Evolutionary conservation across 768 basidiomycete species (phyloP).

Genomic region (Lactarius sp.): DNA sequence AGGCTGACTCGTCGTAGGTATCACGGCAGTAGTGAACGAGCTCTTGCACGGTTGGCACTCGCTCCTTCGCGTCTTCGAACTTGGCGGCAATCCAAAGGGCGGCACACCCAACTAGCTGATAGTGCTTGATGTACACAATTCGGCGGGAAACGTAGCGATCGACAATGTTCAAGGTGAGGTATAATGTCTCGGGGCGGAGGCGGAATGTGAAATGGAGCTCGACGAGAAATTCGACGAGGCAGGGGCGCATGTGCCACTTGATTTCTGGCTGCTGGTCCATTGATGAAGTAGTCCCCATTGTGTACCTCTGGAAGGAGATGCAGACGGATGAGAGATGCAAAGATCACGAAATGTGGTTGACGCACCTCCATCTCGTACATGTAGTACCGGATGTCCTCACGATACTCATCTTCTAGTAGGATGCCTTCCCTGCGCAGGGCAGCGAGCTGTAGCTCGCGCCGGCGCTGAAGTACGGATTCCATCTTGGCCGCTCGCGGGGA

Average conservation of each 20-base stretch:
- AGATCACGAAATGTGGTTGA: conserved; percentile 20
- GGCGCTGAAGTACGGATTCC: conserved; percentile 56
- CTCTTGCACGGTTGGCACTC: conserved; percentile 92
- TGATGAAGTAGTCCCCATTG: conserved; percentile 87
- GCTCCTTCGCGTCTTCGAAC: conserved; percentile 98
- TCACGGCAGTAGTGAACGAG: conserved; percentile 93
- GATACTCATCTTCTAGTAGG: conserved; percentile 91
- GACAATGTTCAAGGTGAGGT: conserved; percentile 97
- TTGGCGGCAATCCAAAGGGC: conserved; percentile 99
- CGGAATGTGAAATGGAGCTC: conserved; percentile 98
- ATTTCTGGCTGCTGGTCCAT: conserved; percentile 99
- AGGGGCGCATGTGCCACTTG: conserved; percentile 98
- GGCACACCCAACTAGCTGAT: conserved; percentile 97
- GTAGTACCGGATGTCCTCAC: conserved; percentile 85
- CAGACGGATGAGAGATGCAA: conserved; percentile 14
- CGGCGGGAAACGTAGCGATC: conserved; percentile 99
- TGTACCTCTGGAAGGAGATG: conserved; percentile 52
- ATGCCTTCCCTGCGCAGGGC: conserved; percentile 69
- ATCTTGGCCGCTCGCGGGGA: conserved; percentile 64
- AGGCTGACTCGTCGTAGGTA: conserved; percentile 95
- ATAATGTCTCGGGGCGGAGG: conserved; percentile 95
- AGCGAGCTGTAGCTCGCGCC: conserved; percentile 62
- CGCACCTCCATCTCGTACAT: conserved; percentile 99
- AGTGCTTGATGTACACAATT: conserved; percentile 98
- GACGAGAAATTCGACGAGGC: conserved; percentile 97